phyloP scores from a whole-genome alignment of 2,329 filamentous ascomycete species.

The Xylariaceae sp. region DNA sequence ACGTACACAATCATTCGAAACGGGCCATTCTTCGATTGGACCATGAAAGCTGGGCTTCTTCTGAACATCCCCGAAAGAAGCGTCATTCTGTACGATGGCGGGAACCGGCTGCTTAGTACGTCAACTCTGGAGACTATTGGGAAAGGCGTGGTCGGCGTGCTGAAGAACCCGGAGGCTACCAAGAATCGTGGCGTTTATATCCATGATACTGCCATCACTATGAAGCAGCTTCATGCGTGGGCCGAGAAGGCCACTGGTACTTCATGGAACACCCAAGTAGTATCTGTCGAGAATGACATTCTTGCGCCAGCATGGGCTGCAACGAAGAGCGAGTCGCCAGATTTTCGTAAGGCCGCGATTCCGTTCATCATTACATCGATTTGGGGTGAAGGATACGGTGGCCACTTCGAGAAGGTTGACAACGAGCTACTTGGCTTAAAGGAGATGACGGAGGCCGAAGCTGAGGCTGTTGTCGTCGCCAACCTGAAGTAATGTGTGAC shows the following conservation, averaged over 20 bases:
- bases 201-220: slow-evolving; percentile 33
- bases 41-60: slow-evolving; percentile 13
- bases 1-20: slow-evolving; percentile 32
- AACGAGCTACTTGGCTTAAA: slow-evolving; percentile 38
- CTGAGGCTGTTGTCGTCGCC: slow-evolving; percentile 21
- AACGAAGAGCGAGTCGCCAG: slow-evolving; percentile 28
- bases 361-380: slow-evolving; percentile 30
- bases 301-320: slow-evolving; percentile 27
- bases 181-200: slow-evolving; percentile 49
- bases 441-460: slow-evolving; percentile 30
- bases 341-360: slow-evolving; percentile 20
- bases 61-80: slow-evolving; percentile 16
- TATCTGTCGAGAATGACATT: slow-evolving; percentile 26
- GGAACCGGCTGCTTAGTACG: slow-evolving; percentile 41
- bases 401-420: slow-evolving; percentile 29
- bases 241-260: slow-evolving; percentile 21
- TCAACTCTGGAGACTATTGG: slow-evolving; percentile 45
- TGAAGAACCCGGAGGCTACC: slow-evolving; percentile 43
- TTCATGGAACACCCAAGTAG: slow-evolving; percentile 24
- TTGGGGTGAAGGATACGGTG: slow-evolving; percentile 32
- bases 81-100: slow-evolving; percentile 47
- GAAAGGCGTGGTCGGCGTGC: slow-evolving; percentile 43
- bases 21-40: slow-evolving; percentile 33
- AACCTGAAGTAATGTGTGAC: slow-evolving; percentile 2
- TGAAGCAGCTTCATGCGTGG: slow-evolving; percentile 44